Evolutionary conservation across 192 early-diverging fungal species (phyloP), one percentile per base, ranked within the genome.

Genomic region (Backusella westeae): DNA sequence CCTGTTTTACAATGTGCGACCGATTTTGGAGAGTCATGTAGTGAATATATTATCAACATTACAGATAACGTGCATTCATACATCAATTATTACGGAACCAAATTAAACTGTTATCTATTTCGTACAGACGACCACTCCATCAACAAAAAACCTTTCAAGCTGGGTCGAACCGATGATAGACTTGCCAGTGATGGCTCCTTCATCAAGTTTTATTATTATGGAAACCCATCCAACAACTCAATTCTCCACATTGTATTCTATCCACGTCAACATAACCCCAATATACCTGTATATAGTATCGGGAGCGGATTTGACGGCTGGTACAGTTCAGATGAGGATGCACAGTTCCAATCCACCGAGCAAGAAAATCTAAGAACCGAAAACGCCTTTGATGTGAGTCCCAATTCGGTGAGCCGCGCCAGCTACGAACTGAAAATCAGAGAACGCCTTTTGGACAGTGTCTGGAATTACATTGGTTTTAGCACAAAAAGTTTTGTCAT

Each of bases 401-500:
- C 68, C 6, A 70, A 34, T 15, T 44, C 35, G 7, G 15, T 29
- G 7, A 76, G 75, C 39, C 41, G 32, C 0, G 36, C 41, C 9
- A 69, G 68, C 7, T 76, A 69, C 21, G 41, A 41, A 1, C 46
- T 53, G 14, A 56, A 34, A 35, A 67, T 34, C 34, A 44, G 26
- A 35, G 67, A 76, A 39, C 19, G 29, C 38, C 44, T 70, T 21
- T 15, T 56, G 23, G 17, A 42, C 6, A 76, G 32, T 32, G 46
- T 72, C 6, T 76, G 67, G 68, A 76, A 76, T 56, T 76, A 70
- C 44, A 56, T 76, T 32, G 75, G 75, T 15, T 72, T 72, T n/a
- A 72, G 23, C 14, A 29, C 71, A 36, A 23, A 69, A 4, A 35
- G 36, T 21, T 35, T 26, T 21, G n/a, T 21, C 4, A 14, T 69